phyloP scores from a whole-genome alignment of 73 alveolate species.

The Paramecium tetraurelia region DNA sequence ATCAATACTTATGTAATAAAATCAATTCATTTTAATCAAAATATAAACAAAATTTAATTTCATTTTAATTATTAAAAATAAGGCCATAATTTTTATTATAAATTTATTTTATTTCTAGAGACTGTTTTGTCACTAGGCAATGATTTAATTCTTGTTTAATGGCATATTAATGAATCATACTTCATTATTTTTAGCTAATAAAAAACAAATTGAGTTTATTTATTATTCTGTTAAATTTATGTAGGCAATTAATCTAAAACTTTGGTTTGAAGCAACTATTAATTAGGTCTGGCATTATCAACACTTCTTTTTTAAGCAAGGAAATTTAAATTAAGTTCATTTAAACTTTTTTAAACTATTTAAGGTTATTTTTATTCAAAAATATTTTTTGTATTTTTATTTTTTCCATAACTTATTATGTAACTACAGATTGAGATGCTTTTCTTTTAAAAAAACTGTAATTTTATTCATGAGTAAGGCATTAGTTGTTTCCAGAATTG shows the following conservation, averaged over 20 bases:
- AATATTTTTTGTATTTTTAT: neutral
- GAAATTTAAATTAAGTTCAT: neutral
- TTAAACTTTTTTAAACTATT: neutral
- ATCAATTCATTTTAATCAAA: neutral
- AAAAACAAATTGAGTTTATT: neutral
- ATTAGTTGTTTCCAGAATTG: neutral
- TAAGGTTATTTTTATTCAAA: neutral
- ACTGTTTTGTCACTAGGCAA: neutral
- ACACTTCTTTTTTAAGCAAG: neutral
- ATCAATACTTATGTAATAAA: neutral
- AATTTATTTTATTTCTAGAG: neutral
- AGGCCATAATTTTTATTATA: neutral
- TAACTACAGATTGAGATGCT: neutral
- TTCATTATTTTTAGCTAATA: neutral
- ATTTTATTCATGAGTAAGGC: neutral
- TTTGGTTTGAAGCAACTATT: neutral
- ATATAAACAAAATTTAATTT: neutral
- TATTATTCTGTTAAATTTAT: neutral
- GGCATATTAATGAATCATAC: neutral
- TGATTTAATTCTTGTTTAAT: neutral
- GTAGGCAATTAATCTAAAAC: neutral
- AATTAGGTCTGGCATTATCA: neutral
- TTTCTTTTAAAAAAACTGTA: neutral
- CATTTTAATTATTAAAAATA: neutral
- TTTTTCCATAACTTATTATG: neutral